phyloP scores from a whole-genome alignment of 805 yeast species.

The Lipomyces anomalus region DNA sequence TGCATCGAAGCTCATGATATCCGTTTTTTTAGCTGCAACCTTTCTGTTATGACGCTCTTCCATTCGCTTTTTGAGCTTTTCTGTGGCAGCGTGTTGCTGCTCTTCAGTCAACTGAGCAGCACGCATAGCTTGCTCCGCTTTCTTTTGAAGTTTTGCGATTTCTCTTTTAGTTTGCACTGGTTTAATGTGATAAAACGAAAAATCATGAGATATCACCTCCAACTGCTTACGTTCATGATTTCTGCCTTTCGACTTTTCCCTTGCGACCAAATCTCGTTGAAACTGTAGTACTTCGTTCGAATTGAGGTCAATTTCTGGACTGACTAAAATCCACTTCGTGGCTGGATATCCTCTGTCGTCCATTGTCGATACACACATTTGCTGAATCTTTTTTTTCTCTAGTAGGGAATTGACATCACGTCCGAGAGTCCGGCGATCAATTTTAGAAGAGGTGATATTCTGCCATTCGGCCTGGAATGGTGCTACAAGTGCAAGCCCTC shows the following conservation, averaged over 20 bases:
- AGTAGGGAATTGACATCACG: constrained; percentile 41
- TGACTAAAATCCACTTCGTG: constrained; percentile 29
- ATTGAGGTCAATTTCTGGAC: constrained; percentile 25
- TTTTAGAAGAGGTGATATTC: constrained; percentile 33
- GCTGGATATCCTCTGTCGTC: constrained; percentile 19
- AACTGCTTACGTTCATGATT: not conserved
- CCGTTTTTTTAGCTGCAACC: not conserved
- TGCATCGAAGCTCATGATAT: not conserved
- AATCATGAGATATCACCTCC: constrained; percentile 16
- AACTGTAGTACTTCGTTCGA: constrained; percentile 25
- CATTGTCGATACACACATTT: constrained; percentile 27
- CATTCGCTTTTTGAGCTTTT: constrained; percentile 9
- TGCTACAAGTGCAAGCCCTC: constrained; percentile 40
- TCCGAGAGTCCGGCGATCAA: constrained; percentile 52
- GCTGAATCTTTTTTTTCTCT: constrained; percentile 32
- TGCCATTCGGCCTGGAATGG: constrained; percentile 38
- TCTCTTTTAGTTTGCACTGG: constrained; percentile 4
- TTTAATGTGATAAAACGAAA: constrained; percentile 15
- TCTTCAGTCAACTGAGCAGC: constrained; percentile 3
- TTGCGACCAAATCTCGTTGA: constrained; percentile 17
- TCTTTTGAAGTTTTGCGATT: constrained; percentile 6
- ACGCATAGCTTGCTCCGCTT: constrained; percentile 15
- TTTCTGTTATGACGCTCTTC: constrained; percentile 1
- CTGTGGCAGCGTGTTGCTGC: constrained; percentile 16
- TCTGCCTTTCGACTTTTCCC: not conserved